Evolutionary conservation across 1,139 yeast genomes (phyloP), one percentile per base, ranked within the genome.

Genomic region (Taphrina wiesneri): DNA sequence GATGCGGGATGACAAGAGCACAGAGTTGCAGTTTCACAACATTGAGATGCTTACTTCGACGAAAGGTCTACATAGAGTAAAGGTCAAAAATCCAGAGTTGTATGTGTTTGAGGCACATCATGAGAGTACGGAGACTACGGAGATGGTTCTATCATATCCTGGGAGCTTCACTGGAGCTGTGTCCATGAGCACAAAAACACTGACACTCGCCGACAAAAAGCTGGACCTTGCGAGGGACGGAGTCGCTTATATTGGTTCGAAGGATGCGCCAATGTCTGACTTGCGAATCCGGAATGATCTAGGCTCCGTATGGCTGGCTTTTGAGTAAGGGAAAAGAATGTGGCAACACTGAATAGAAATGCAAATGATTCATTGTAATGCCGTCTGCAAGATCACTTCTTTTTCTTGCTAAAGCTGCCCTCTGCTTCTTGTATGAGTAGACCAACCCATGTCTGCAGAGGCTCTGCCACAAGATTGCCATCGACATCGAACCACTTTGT

Each of bases 401-500:
- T 36, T 52, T 60, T 60, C 51, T 60, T 60, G 9, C 11, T 17
- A 9, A 3, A 34, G 13, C 23, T 23, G 41, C 46, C 46, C 32
- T 34, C 41, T 15, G 57, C 57, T 23, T 51, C 52, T 23, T 60
- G 64, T 13, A 60, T 46, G 7, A 60, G 56, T 4, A 60, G 51
- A 4, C 64, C 63, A 15, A 64, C 32, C 70, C 70, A 68, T 4
- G 47, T 43, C 59, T 47, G 51, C 45, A 69, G 56, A 2, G 69
- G 69, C 56, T 39, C 67, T 2, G 41, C 26, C n/a, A 69, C 70
- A n/a, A 69, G 28, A 19, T 56, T 41, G 26, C 71, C 71, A 15
- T 60, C 67, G 21, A 34, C 45, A 26, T 68, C 69, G 46, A 68
- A 69, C 51, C 68, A 67, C 63, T 69, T 69, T 2, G 63, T 67